These are phyloP conservation scores for Harrya chromipes DNA, from an alignment of 768 basidiomycete species.

Conservation along the genomic window DNA sequence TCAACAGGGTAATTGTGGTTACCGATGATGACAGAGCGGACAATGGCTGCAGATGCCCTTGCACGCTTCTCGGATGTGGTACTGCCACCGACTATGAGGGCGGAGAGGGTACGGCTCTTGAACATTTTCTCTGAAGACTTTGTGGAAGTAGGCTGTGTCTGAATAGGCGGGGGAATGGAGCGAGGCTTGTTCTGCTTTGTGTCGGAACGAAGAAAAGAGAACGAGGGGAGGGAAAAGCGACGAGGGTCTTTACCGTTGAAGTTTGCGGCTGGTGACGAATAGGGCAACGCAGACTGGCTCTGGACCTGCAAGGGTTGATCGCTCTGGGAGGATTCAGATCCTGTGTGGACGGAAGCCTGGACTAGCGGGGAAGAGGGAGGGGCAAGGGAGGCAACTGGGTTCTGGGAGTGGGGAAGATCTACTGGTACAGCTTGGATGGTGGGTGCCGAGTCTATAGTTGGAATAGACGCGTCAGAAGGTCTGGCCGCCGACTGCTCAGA, in stretches of 20 bases:
- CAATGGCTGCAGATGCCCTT: conserved; percentile 56
- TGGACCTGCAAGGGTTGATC: conserved; percentile 21
- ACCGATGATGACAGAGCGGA: conserved; percentile 71
- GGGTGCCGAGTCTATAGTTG: conserved; percentile 22
- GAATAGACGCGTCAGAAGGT: conserved; percentile 18
- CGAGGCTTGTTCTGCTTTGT: conserved; percentile 26
- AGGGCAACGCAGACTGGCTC: conserved; percentile 28
- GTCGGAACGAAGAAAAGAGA: conserved; percentile 39
- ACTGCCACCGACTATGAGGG: conserved; percentile 27
- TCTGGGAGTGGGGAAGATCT: conserved; percentile 20
- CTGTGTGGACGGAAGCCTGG: conserved; percentile 11
- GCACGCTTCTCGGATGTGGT: conserved; percentile 55
- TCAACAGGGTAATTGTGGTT: conserved; percentile 28
- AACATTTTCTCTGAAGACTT: conserved; percentile 42
- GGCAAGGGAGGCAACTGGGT: conserved; percentile 14
- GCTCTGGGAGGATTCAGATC: conserved; percentile 13
- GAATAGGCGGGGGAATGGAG: conserved; percentile 6
- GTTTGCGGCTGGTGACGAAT: conserved; percentile 11
- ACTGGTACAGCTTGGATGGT: conserved; percentile 19
- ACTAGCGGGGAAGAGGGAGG: conserved; percentile 14
- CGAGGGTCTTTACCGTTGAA: conserved; percentile 27
- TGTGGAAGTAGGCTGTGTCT: conserved; percentile 28
- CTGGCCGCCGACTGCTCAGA: conserved; percentile 8
- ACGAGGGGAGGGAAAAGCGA: conserved; percentile 50
- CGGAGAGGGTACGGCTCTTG: conserved; percentile 34